A percentile compares a stretch with the other conserved stretches of the same genome.
Evolutionary conservation across 2,329 filamentous ascomycete species (phyloP).

Genomic region (Cercospora sojina): DNA sequence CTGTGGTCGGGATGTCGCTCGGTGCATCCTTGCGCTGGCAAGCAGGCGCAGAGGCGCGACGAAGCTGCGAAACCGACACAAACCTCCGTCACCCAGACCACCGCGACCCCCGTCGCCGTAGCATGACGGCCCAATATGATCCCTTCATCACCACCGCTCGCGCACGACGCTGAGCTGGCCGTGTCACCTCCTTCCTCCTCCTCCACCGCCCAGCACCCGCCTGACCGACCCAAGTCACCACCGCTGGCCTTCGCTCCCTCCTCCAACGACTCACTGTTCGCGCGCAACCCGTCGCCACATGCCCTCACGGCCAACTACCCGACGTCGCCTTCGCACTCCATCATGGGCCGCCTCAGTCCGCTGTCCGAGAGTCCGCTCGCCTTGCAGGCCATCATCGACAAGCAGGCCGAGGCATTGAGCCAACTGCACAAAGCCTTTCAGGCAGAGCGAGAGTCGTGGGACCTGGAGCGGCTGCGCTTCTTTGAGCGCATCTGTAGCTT

Average conservation of each 20-base stretch:
- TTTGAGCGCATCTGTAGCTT: constrained; percentile 38
- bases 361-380: constrained; percentile 24
- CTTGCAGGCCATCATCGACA: constrained; percentile 38
- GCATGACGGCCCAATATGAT: constrained; percentile 10
- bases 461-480: constrained; percentile 35
- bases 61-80: background rate
- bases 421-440: constrained; percentile 39
- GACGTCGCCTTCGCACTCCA: constrained; percentile 21
- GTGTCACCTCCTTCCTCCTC: constrained; percentile 5
- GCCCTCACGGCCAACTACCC: constrained; percentile 13
- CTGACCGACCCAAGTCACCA: constrained; percentile 33
- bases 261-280: constrained; percentile 38
- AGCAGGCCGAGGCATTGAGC: constrained; percentile 36
- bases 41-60: background rate
- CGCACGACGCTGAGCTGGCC: background rate
- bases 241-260: constrained; percentile 39
- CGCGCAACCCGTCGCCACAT: constrained; percentile 22
- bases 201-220: constrained; percentile 12
- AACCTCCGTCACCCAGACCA: background rate
- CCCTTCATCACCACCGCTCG: constrained; percentile 8
- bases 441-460: constrained; percentile 39
- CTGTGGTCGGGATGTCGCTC: background rate
- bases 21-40: background rate
- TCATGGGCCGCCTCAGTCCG: constrained; percentile 29
- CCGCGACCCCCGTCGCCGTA: background rate